Conservation (phyloP, 345 rosid species). For the Mangifera indica region DNA sequence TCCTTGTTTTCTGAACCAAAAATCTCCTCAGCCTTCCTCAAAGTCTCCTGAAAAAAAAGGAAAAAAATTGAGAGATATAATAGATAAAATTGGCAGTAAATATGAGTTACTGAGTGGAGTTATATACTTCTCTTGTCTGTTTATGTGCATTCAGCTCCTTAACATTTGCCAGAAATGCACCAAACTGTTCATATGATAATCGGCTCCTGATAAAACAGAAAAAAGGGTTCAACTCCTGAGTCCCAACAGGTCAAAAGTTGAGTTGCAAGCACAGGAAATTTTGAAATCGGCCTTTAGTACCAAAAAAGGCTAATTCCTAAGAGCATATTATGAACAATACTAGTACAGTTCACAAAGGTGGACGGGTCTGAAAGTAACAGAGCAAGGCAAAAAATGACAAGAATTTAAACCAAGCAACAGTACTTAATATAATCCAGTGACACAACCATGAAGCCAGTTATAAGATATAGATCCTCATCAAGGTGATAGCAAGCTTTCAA, state of each 20-base stretch:
- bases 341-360: not conserved
- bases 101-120: slow-evolving; percentile 2
- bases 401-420: not conserved
- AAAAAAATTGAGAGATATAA: not conserved
- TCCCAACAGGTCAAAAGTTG: not conserved
- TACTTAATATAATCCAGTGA: not conserved
- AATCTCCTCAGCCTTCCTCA: slow-evolving; percentile 82
- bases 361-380: not conserved
- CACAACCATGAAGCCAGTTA: not conserved
- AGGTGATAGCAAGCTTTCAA: not conserved
- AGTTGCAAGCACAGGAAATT: slow-evolving; percentile 8
- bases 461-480: not conserved
- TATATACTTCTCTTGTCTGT: slow-evolving; percentile 74
- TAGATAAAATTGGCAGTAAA: not conserved
- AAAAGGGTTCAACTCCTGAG: not conserved
- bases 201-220: slow-evolving; percentile 50
- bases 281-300: not conserved
- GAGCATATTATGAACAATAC: not conserved
- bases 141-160: slow-evolving; percentile 93
- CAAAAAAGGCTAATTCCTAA: not conserved
- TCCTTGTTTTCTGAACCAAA: slow-evolving; percentile 82
- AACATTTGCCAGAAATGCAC: slow-evolving; percentile 85
- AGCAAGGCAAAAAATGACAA: not conserved
- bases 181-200: slow-evolving; percentile 85
- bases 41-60: slow-evolving; percentile 57